Percentiles rank a stretch among this genome's conserved stretches.
These are phyloP conservation scores for Solanum lycopersicoides DNA, from an alignment of 257 asterid species.

Conservation along the genomic window DNA sequence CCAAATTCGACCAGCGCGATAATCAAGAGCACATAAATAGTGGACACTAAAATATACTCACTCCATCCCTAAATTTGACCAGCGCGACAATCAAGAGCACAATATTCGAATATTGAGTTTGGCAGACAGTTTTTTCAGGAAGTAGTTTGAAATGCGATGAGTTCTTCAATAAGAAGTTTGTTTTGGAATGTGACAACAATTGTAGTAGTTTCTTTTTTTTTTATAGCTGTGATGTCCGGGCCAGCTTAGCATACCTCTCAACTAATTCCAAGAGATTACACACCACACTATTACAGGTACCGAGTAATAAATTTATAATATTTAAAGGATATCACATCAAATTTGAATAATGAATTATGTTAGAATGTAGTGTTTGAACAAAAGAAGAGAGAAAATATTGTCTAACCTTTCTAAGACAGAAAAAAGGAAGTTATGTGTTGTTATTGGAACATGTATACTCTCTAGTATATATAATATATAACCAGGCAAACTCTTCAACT, in stretches of 20 bases:
- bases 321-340: neutral
- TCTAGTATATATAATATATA: neutral
- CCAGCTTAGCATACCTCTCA: neutral
- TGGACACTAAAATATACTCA: neutral
- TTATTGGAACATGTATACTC: neutral
- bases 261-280: neutral
- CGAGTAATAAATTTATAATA: neutral
- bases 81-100: neutral
- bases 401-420: neutral
- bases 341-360: neutral
- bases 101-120: neutral
- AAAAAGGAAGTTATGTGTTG: neutral
- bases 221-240: neutral
- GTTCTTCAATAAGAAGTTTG: neutral
- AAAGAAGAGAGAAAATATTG: neutral
- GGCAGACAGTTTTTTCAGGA: neutral
- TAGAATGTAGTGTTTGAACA: neutral
- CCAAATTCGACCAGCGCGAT: neutral
- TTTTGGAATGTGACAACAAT: neutral
- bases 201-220: neutral
- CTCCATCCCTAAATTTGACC: neutral
- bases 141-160: neutral
- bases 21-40: neutral
- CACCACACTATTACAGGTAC: neutral
- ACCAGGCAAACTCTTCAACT: neutral